Evolutionary conservation across 805 yeast species (phyloP).

Genomic region (Spathaspora passalidarum): DNA sequence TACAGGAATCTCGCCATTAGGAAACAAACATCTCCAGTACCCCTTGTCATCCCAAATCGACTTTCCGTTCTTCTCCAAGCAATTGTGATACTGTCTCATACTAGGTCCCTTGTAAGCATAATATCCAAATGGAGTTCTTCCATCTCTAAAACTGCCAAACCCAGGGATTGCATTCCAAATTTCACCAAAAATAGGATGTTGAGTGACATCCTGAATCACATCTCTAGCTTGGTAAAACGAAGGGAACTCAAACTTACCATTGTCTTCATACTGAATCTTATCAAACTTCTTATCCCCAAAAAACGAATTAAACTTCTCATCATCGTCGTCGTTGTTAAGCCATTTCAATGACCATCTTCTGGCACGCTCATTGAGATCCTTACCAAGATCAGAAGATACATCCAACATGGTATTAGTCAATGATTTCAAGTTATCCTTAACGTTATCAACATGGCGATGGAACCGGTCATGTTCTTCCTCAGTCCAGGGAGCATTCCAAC

Average conservation of each 20-base stretch:
- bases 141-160: slow-evolving; percentile 14
- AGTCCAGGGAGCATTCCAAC: neutral
- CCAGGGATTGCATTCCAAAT: slow-evolving; percentile 8
- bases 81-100: slow-evolving; percentile 54
- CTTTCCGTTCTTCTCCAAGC: slow-evolving; percentile 62
- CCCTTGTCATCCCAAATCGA: slow-evolving; percentile 84
- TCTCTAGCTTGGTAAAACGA: slow-evolving; percentile 12
- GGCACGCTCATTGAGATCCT: slow-evolving; percentile 20
- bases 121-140: slow-evolving; percentile 40
- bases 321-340: slow-evolving; percentile 13
- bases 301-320: slow-evolving; percentile 3
- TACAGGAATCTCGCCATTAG: slow-evolving; percentile 43
- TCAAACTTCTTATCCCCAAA: slow-evolving; percentile 3
- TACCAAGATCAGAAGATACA: slow-evolving; percentile 19
- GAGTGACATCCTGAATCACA: slow-evolving; percentile 4
- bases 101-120: slow-evolving; percentile 60
- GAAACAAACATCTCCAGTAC: slow-evolving; percentile 88
- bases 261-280: neutral
- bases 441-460: slow-evolving; percentile 20
- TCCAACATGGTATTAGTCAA: slow-evolving; percentile 24
- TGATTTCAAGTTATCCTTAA: slow-evolving; percentile 22
- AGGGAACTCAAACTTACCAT: slow-evolving; percentile 10
- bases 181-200: slow-evolving; percentile 1
- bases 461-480: slow-evolving; percentile 17
- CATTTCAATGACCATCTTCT: slow-evolving; percentile 17